These are phyloP conservation scores for Lodderomyces orthopsilosis DNA, from an alignment of 1,139 yeast species.

Conservation along the genomic window DNA sequence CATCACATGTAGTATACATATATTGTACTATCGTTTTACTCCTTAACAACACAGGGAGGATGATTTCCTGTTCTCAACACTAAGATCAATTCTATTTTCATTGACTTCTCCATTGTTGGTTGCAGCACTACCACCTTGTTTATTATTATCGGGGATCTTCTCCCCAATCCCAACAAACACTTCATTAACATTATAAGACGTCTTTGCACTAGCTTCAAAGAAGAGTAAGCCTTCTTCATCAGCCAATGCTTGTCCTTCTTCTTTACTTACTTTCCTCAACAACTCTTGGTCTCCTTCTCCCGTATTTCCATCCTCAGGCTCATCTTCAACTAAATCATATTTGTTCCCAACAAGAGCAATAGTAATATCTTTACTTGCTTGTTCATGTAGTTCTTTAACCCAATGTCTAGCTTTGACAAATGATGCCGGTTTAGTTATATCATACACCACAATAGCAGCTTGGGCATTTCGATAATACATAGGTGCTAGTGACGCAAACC, in stretches of 20 bases:
- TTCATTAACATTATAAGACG: conserved; percentile 78
- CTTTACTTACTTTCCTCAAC: conserved; percentile 76
- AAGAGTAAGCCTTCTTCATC: conserved; percentile 76
- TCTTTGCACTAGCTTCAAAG: conserved; percentile 92
- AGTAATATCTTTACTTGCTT: conserved; percentile 85
- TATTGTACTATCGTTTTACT: not conserved
- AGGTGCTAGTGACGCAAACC: conserved; percentile 95
- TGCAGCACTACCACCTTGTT: not conserved
- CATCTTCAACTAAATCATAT: conserved; percentile 58
- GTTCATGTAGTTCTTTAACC: conserved; percentile 96
- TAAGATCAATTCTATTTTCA: conserved; percentile 6
- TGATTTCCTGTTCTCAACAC: conserved; percentile 2
- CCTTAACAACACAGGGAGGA: not conserved
- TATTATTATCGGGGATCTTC: conserved; percentile 57
- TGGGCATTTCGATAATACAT: conserved; percentile 99
- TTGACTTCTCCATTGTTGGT: not conserved
- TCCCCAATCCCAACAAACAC: conserved; percentile 82
- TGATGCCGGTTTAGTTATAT: conserved; percentile 94
- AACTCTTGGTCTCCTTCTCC: conserved; percentile 21
- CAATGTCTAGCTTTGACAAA: conserved; percentile 98
- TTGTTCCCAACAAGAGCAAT: conserved; percentile 95
- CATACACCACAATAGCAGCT: conserved; percentile 95
- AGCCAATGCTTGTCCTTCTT: conserved; percentile 77
- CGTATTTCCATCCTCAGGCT: conserved; percentile 19
- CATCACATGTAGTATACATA: not conserved